These are phyloP conservation scores for Eremochloa ophiuroides DNA, from an alignment of 176 grass and related monocot species.

Conservation along the genomic window DNA sequence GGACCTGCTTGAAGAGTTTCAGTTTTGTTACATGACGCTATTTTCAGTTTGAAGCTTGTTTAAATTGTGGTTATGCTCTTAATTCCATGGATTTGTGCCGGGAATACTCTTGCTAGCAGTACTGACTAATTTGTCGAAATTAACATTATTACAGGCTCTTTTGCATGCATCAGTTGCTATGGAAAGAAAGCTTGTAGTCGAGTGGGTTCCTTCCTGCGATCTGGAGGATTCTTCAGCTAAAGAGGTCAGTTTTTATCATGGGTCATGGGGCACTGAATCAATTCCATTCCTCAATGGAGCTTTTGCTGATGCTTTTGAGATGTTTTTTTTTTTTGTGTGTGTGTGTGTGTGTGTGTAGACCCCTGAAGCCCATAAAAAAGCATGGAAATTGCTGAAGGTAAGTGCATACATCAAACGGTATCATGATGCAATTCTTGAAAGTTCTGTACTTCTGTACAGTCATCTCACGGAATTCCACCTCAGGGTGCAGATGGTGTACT, in stretches of 20 bases:
- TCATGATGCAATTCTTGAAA: slow-evolving; percentile 20
- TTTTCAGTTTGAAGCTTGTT: neutral
- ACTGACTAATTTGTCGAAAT: slow-evolving; percentile 20
- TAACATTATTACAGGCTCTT: slow-evolving; percentile 58
- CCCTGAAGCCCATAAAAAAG: slow-evolving; percentile 67
- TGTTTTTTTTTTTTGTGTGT: slow-evolving; percentile 34
- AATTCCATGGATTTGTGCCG: neutral
- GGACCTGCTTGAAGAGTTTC: too few relatives aligned
- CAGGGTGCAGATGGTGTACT: slow-evolving; percentile 88
- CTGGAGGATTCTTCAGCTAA: slow-evolving; percentile 72
- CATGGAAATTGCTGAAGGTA: slow-evolving; percentile 90
- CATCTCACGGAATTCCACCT: slow-evolving; percentile 20
- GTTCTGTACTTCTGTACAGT: neutral
- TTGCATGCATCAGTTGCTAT: slow-evolving; percentile 87
- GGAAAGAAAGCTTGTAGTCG: slow-evolving; percentile 79
- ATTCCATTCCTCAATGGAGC: slow-evolving; percentile 21
- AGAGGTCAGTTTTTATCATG: slow-evolving; percentile 71
- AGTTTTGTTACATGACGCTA: neutral
- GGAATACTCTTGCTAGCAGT: neutral
- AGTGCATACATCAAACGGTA: slow-evolving; percentile 28
- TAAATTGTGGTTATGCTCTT: neutral
- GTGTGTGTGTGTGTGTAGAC: too few relatives aligned
- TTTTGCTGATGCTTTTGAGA: slow-evolving; percentile 15
- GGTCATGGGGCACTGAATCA: neutral
- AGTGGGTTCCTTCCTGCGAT: slow-evolving; percentile 90